Evolutionary conservation across 1,284 basidiomycete species (phyloP), one percentile per base, ranked within the genome.

Genomic region (Cutaneotrichosporon sp.): DNA sequence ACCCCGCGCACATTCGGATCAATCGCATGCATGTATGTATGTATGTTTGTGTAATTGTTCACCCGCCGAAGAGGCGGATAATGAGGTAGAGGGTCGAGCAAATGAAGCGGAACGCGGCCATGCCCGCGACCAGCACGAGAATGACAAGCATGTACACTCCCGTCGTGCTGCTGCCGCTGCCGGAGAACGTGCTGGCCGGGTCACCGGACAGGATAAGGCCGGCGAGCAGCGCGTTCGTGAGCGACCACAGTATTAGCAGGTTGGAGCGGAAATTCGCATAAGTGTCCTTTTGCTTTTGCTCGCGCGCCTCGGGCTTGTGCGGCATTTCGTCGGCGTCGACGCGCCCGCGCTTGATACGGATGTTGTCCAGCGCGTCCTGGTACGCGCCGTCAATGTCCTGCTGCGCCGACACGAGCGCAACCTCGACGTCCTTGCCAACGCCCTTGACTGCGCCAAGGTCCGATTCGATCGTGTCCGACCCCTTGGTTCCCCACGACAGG

Each of bases 341-440:
- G 30, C 65, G 54, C 7, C 66, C 64, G 18, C 70, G 60, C 52
- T 74, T 73, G 44, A 73, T 55, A 5, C 72, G 59, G 39, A 97
- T 79, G 67, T 91, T 90, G 54, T 83, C 80, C 37, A 97, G 78
- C 0, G 92, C 86, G 62, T 93, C 88, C 69, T 92, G 87, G 69
- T 97, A 98, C 20, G 89, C 84, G 39, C 80, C 82, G 67, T 97
- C 90, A 54, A 90, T 85, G 69, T 94, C 91, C 3, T 87, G 86
- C 51, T 88, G 85, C 49, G 88, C 88, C 0, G 88, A 84, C 3
- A 88, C 83, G 63, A 97, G 81, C 61, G 91, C 87, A 52, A 97
- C 86, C 65, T 96, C 90, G 38, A 97, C 90, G 61, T 88, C 84
- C 64, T 86, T 80, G 34, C 75, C 77, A 8, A 77, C 73, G 13